Evolutionary conservation across 2,329 filamentous ascomycete species (phyloP), one percentile per base, ranked within the genome.

Genomic region (Gremmenia infestans): DNA sequence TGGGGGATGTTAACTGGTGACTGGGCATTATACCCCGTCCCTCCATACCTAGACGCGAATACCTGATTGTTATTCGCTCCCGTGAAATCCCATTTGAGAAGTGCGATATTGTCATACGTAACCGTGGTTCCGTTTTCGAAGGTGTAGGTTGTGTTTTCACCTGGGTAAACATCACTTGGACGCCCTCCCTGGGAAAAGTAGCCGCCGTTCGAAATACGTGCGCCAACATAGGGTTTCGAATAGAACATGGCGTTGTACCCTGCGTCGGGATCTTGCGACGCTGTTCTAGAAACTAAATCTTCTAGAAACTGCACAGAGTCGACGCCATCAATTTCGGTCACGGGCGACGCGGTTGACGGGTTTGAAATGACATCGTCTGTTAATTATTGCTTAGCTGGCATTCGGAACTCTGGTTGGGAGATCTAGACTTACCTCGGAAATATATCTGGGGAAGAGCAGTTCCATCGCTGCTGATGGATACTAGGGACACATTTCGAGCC

Each of bases 401-500:
- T 5, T 15, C 15, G 5, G 22, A 9, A 19, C 2, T n/a, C 15
- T 47, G 28, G 12, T n/a, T 9, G 15, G 6, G 42, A 14, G 3
- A 63, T 68, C 69, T 53, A 74, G 3, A 63, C 68, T 69, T 53
- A 74, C 72, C 57, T 53, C 76, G 76, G n/a, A 77, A 76, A 58
- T 81, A 85, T 1, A 83, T 70, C 56, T 81, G 74, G 0, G 83
- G 83, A 5, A 82, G 65, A 54, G 77, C 74, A n/a, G 73, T 67
- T 8, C 83, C 83, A 64, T 86, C 81, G 2, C 69, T 58, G 1
- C 82, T 85, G 7, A 85, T 75, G 0, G 82, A 85, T 0, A 85
- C 80, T 0, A 86, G 63, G 47, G 73, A 71, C 61, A 79, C 66
- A 19, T 70, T 70, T 7, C 78, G 74, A 15, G 72, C 73, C 60